Conservation (phyloP, 2,329 filamentous ascomycete genomes). For the Aspergillus fumigatus region DNA sequence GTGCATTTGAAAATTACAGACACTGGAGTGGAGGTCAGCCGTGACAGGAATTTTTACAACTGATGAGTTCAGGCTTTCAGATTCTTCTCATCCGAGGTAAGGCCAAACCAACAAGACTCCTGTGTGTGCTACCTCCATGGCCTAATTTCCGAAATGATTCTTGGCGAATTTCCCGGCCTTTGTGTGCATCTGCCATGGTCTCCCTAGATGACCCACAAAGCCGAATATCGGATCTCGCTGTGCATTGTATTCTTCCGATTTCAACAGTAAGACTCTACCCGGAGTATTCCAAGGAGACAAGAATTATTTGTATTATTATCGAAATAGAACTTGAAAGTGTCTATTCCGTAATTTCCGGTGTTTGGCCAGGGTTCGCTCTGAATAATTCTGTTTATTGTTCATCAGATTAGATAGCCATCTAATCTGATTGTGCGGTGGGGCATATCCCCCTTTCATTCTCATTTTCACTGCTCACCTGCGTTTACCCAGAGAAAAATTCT, state of each 20-base stretch:
- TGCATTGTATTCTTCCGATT: not conserved
- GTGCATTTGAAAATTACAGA: not conserved
- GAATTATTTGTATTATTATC: not conserved
- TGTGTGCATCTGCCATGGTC: not conserved
- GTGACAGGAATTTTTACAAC: no score
- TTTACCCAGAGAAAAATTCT: not conserved
- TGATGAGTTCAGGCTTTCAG: no score
- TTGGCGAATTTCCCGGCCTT: not conserved
- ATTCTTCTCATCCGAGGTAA: not conserved
- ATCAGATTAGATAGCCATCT: slow-evolving; percentile 29
- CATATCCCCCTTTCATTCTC: slow-evolving; percentile 1
- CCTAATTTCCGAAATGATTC: not conserved
- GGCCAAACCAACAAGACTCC: not conserved
- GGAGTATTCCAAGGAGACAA: not conserved
- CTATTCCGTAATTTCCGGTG: not conserved
- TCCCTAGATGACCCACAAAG: not conserved
- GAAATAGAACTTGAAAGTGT: not conserved
- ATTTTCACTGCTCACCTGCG: not conserved
- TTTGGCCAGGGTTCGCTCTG: not conserved
- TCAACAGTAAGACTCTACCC: no score
- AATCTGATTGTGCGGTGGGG: slow-evolving; percentile 23
- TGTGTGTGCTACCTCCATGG: not conserved
- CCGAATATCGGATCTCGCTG: not conserved
- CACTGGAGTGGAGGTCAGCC: not conserved
- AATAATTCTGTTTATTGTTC: not conserved